Evolutionary conservation across 768 basidiomycete genomes (phyloP), one percentile per base, ranked within the genome.

Genomic region (Pholiota microspora): DNA sequence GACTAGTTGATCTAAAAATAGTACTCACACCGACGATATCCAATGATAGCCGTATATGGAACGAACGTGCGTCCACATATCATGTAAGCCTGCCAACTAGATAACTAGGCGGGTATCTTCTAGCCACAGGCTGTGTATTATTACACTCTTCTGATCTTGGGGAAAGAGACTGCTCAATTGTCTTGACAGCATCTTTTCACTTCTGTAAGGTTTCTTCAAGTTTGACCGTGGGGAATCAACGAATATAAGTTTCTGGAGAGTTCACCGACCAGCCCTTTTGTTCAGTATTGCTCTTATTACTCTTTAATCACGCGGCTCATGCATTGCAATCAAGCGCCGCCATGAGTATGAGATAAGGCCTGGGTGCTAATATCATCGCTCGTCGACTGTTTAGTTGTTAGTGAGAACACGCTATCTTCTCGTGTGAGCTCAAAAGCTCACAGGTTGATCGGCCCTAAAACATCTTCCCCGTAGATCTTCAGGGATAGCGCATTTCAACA

Each of bases 1-100:
- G n/a, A n/a, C n/a, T n/a, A n/a, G n/a, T n/a, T n/a, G n/a, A n/a
- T n/a, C 40, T 42, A 42, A 42, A 42, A 42, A 42, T 42, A 42
- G 40, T 42, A 9, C 40, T 42, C 12, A 42, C 40, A 42, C 21
- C 40, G 9, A 10, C 16, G 40, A 9, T 10, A 42, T 16, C 35
- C 40, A 42, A 42, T 42, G 40, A 23, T 18, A 23, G 40, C 9
- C 40, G 40, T 23, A 23, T 42, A 21, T 42, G 40, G 21, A 35
- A 45, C 53, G 48, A 56, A 60, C 52, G 49, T 54, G 52, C 52
- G 53, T 54, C 45, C 32, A 9, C 7, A 23, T 21, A 23, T 23
- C 0, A 16, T 23, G 29, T 12, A 31, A 6, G 7, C 29, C 29
- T 31, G 29, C 29, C 12, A 31, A n/a, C n/a, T 31, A 31, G 29